A percentile compares a stretch with the other conserved stretches of the same genome.
phyloP scores from a whole-genome alignment of 2,329 filamentous ascomycete species.

The Dactylellina haptotyla region DNA sequence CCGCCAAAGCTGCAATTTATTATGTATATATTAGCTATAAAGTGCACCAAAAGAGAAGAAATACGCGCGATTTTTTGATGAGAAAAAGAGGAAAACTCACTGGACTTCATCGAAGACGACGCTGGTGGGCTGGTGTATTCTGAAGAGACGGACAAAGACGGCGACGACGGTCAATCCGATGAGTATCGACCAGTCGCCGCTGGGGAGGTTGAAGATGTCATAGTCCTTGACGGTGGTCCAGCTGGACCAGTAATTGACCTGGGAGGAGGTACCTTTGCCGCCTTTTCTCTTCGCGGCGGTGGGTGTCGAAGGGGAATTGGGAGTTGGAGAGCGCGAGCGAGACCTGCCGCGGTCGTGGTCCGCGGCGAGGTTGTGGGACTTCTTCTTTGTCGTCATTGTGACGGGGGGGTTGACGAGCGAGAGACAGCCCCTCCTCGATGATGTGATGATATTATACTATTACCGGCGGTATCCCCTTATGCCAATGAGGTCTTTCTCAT shows the following conservation, averaged over 20 bases:
- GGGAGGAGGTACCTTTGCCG: constrained; percentile 16
- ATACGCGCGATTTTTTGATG: constrained; percentile 8
- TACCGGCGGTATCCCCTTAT: too few species aligned
- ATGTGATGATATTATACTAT: too few species aligned
- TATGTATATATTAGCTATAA: constrained; percentile 11
- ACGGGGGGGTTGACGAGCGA: background rate
- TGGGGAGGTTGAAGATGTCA: constrained; percentile 87
- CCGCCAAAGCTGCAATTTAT: constrained; percentile 80
- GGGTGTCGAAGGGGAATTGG: constrained; percentile 2
- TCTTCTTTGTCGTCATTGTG: constrained; percentile 57
- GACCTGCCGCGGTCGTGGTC: constrained; percentile 65
- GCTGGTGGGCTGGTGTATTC: constrained; percentile 94
- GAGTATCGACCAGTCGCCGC: constrained; percentile 83
- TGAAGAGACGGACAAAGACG: constrained; percentile 84
- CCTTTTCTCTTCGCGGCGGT: constrained; percentile 28
- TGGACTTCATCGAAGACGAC: constrained; percentile 99
- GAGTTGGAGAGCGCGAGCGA: constrained; percentile 45
- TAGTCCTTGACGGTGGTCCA: constrained; percentile 74
- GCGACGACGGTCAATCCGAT: constrained; percentile 78
- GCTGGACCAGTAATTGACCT: constrained; percentile 59
- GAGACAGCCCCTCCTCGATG: background rate
- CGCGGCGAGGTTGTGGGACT: constrained; percentile 63
- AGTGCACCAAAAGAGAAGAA: constrained; percentile 35
- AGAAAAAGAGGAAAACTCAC: constrained; percentile 68
- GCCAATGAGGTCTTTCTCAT: too few species aligned